A percentile compares a stretch with the other conserved stretches of the same genome.
phyloP scores from a whole-genome alignment of 2,329 filamentous ascomycete genomes.

The Aspergillus clavatus region DNA sequence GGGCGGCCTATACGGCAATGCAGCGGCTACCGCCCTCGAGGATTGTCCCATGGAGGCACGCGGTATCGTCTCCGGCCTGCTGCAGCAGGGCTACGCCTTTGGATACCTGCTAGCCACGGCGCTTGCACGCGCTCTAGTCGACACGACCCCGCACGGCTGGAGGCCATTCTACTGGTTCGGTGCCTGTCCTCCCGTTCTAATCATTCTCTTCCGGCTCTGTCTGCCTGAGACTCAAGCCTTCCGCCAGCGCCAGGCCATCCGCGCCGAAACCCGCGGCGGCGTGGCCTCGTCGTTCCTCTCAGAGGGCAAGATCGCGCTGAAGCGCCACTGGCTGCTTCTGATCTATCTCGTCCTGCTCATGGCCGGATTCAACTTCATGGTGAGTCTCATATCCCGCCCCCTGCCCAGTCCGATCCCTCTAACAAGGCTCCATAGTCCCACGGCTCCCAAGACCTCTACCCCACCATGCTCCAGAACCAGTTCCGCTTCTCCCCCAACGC shows the following conservation, averaged over 20 bases:
- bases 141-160: constrained; percentile 77
- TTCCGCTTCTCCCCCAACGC: constrained; percentile 52
- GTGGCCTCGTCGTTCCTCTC: constrained; percentile 64
- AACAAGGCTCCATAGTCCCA: constrained; percentile 49
- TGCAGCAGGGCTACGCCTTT: constrained; percentile 62
- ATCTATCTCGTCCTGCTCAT: constrained; percentile 80
- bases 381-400: too few relatives aligned
- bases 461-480: constrained; percentile 56
- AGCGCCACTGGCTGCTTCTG: constrained; percentile 73
- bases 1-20: constrained; percentile 60
- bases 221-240: constrained; percentile 76
- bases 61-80: constrained; percentile 57
- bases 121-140: constrained; percentile 47
- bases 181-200: constrained; percentile 70
- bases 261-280: constrained; percentile 52
- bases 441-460: constrained; percentile 64
- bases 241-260: constrained; percentile 58
- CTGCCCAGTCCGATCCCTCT: too few relatives aligned
- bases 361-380: constrained; percentile 90
- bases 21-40: constrained; percentile 58
- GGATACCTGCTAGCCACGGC: constrained; percentile 59
- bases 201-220: constrained; percentile 72
- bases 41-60: constrained; percentile 56
- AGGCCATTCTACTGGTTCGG: constrained; percentile 87
- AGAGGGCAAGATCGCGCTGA: constrained; percentile 74